Evolutionary conservation across 441 rosid genomes (phyloP), one percentile per base, ranked within the genome.

Genomic region (Syzygium malaccense): DNA sequence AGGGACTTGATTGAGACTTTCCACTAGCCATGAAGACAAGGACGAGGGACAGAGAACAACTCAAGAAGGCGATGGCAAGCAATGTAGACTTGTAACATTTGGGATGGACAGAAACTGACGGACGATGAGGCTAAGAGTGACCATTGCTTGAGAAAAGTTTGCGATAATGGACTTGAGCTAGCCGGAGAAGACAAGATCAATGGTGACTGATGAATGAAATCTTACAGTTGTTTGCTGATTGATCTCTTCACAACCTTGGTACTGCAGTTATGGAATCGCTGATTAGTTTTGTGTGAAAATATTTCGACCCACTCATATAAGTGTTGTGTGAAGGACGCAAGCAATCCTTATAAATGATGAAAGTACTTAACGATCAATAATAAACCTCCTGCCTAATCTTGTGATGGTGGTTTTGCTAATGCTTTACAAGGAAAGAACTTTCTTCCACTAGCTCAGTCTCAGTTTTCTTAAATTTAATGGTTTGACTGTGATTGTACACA

Each of bases 1-100:
- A 71, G 28, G 49, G 49, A 37, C 80, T 19, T 37, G 80, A 37
- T 37, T 37, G 80, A 71, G 80, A 33, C 15, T 33, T 71, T 71
- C 80, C 28, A 71, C 49, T 71, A 37, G 14, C 80, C 49, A 71
- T 71, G 15, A 71, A 33, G 80, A 37, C 49, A 37, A 71, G 80
- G 80, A 71, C 45, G 15, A 71, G 49, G 2, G 49, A 71, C 28
- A 71, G 37, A 71, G 49, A 71, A 71, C 99, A 92, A 99, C 99
- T 86, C 98, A 13, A 8, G 60, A 23, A 57, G 45, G 41, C 17
- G 41, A 66, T 17, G 5, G 23, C 23, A 23, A 66, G 41, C 75
- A 66, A 17, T 32, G 41, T 18, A 30, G 75, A 32, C 75, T 66
- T 12, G 6, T 5, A 14, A 68, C 48, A 0, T n/a, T 25, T 57